phyloP scores from a whole-genome alignment of 2,329 filamentous ascomycete species.

The Phoma herbarum region DNA sequence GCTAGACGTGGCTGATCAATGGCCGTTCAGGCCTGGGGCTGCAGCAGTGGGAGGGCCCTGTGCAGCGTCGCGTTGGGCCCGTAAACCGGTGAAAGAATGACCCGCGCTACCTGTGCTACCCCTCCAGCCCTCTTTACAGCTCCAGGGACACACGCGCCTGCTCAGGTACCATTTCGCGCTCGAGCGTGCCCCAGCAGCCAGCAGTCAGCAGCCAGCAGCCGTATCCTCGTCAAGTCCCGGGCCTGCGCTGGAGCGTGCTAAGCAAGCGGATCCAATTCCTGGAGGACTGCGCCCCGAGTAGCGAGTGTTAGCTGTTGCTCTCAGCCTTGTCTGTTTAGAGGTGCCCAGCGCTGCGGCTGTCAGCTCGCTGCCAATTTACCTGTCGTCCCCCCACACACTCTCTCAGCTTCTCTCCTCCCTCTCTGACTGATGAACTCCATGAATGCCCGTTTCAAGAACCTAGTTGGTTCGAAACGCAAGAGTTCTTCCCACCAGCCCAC shows the following conservation, averaged over 20 bases:
- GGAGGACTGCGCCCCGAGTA: conserved; percentile 16
- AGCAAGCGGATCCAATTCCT: background rate
- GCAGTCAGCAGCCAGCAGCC: conserved; percentile 4
- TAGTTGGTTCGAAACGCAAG: conserved; percentile 84
- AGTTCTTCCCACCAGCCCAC: conserved; percentile 63
- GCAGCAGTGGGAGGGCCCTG: conserved; percentile 1
- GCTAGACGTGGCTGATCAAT: conserved; percentile 6
- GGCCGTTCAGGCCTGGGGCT: conserved; percentile 1
- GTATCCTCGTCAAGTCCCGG: conserved; percentile 5
- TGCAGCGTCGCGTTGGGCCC: background rate
- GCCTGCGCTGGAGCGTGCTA: conserved; percentile 11
- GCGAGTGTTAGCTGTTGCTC: conserved; percentile 8
- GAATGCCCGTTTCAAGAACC: conserved; percentile 80
- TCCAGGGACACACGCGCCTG: conserved; percentile 6
- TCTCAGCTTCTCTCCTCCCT: conserved; percentile 30
- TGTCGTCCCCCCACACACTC: conserved; percentile 36
- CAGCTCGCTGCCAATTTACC: conserved; percentile 44
- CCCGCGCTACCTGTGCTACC: conserved; percentile 11
- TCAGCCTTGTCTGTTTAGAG: conserved; percentile 21
- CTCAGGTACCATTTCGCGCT: conserved; percentile 13
- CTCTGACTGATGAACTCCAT: conserved; percentile 73
- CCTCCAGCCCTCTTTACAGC: conserved; percentile 1
- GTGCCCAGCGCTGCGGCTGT: conserved; percentile 36
- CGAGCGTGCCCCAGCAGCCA: background rate
- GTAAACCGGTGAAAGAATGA: conserved; percentile 20